A percentile compares a stretch with the other conserved stretches of the same genome.
These are phyloP conservation scores for Umbelopsis isabellina DNA, from an alignment of 192 early-diverging fungal genomes.

Conservation along the genomic window DNA sequence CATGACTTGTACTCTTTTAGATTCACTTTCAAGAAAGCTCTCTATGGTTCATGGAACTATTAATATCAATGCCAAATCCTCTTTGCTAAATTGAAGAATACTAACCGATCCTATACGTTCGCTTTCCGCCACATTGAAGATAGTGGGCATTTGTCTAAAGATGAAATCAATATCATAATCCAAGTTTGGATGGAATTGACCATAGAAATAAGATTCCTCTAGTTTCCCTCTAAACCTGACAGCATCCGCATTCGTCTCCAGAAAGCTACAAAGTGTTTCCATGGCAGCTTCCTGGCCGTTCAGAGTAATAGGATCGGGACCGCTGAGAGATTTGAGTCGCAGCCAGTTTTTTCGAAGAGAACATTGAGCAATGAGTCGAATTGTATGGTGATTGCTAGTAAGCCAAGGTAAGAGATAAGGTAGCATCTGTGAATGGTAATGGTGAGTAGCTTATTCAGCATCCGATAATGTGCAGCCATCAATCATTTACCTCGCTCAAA, in stretches of 20 bases:
- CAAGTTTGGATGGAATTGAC: slow-evolving; percentile 48
- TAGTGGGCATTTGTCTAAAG: slow-evolving; percentile 43
- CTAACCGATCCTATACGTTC: slow-evolving; percentile 55
- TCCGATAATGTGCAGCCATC: neutral
- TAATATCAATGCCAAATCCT: neutral
- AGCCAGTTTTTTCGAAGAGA: slow-evolving; percentile 5
- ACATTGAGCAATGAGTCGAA: slow-evolving; percentile 31
- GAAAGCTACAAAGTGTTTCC: slow-evolving; percentile 32
- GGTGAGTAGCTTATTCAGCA: neutral
- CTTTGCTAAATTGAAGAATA: neutral
- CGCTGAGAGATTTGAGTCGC: neutral
- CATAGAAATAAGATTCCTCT: slow-evolving; percentile 46
- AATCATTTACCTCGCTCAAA: slow-evolving; percentile 32
- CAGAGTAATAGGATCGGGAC: neutral
- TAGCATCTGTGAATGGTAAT: slow-evolving; percentile 20
- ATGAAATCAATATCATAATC: slow-evolving; percentile 62
- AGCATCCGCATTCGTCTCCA: slow-evolving; percentile 46
- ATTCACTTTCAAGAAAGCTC: slow-evolving; percentile 31
- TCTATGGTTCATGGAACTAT: slow-evolving; percentile 9
- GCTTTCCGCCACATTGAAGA: slow-evolving; percentile 47
- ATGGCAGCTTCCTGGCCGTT: slow-evolving; percentile 17
- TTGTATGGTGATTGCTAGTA: slow-evolving; percentile 37
- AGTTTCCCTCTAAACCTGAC: slow-evolving; percentile 46
- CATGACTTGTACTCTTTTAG: slow-evolving; percentile 13
- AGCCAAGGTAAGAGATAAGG: slow-evolving; percentile 32